Percentiles rank a stretch among this genome's conserved stretches.
These are phyloP conservation scores for Magnolia sinica DNA, from an alignment of 164 flowering plant genomes.

Conservation along the genomic window DNA sequence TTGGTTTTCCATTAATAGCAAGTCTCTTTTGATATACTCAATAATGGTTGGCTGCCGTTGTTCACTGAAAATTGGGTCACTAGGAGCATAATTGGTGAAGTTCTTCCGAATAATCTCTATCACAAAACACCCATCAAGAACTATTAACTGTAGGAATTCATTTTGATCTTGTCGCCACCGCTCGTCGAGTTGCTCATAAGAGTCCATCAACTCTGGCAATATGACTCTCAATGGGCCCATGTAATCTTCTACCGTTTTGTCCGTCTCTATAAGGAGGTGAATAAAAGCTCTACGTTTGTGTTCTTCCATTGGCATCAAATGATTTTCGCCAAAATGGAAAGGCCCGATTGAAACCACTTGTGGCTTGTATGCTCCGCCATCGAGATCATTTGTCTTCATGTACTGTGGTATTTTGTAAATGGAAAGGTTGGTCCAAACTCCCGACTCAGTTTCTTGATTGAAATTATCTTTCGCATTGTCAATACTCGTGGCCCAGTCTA, in stretches of 20 bases:
- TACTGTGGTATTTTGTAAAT: constrained; percentile 23
- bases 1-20: constrained; percentile 65
- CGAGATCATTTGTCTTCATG: constrained; percentile 7
- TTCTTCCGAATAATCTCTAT: constrained; percentile 37
- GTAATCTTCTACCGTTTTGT: constrained; percentile 22
- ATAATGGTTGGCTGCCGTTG: constrained; percentile 44
- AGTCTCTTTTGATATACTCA: constrained; percentile 50
- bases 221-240: constrained; percentile 21
- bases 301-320: constrained; percentile 38
- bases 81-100: constrained; percentile 33
- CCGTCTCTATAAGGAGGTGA: constrained; percentile 39
- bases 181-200: constrained; percentile 32
- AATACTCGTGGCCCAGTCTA: too few relatives aligned
- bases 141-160: constrained; percentile 39
- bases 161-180: constrained; percentile 24
- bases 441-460: not conserved
- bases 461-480: too few relatives aligned
- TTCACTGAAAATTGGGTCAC: constrained; percentile 60
- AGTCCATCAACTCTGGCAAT: constrained; percentile 15
- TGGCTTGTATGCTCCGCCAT: constrained; percentile 35
- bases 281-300: constrained; percentile 30
- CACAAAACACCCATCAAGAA: constrained; percentile 55
- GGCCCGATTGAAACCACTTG: constrained; percentile 48
- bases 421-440: constrained; percentile 26
- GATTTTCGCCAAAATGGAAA: constrained; percentile 38